Evolutionary conservation across 2,329 filamentous ascomycete genomes (phyloP).

Genomic region (Thielaviopsis populi): DNA sequence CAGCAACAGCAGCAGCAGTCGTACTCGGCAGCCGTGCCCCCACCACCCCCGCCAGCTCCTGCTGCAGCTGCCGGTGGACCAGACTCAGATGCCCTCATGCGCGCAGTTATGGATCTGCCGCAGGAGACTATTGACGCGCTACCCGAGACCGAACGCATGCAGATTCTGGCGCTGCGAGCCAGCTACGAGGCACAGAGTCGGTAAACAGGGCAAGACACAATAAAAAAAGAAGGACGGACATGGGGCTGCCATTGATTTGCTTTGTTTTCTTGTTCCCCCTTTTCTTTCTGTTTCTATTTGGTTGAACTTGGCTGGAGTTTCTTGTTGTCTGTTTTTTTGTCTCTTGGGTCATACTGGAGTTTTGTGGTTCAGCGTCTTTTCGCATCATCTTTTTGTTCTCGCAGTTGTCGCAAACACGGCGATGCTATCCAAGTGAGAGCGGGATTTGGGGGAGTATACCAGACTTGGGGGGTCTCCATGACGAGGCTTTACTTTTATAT

Average conservation of each 20-base stretch:
- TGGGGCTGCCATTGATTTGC: not conserved
- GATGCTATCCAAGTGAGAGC: not conserved
- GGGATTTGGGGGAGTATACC: not conserved
- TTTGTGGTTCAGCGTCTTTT: conserved; percentile 2
- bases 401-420: not conserved
- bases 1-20: conserved; percentile 23
- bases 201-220: conserved; percentile 2
- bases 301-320: not conserved
- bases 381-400: not conserved
- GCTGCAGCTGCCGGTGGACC: conserved; percentile 28
- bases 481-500: not conserved
- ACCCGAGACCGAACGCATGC: conserved; percentile 56
- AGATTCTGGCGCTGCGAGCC: conserved; percentile 64
- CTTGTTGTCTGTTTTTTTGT: not conserved
- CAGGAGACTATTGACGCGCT: conserved; percentile 67
- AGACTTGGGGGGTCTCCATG: not conserved
- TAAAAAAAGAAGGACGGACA: not conserved
- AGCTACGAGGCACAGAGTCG: conserved; percentile 29
- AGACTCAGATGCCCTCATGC: conserved; percentile 58
- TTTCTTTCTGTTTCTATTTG: not conserved
- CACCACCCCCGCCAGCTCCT: conserved; percentile 24
- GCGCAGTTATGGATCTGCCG: conserved; percentile 67
- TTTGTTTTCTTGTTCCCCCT: conserved; percentile 6
- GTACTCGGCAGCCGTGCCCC: conserved; percentile 20
- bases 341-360: not conserved